A percentile compares a stretch with the other conserved stretches of the same genome.
phyloP scores from a whole-genome alignment of 495 filamentous ascomycete genomes.

The Neurospora sublineolata region DNA sequence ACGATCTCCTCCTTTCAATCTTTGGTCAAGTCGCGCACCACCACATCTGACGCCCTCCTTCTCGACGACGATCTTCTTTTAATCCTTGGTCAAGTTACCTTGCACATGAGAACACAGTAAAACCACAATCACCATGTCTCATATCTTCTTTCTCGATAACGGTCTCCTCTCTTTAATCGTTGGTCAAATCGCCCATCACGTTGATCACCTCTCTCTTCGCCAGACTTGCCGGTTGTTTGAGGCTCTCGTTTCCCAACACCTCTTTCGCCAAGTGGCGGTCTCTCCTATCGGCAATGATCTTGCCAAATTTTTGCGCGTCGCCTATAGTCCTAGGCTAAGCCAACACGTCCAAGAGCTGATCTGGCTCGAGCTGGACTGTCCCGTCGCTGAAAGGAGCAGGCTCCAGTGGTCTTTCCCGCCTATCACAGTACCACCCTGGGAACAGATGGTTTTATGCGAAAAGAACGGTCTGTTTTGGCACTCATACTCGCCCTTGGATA shows the following conservation, averaged over 20 bases:
- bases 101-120: background rate
- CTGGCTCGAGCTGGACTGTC: background rate
- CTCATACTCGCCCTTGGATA: background rate
- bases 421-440: background rate
- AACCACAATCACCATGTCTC: background rate
- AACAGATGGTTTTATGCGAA: background rate
- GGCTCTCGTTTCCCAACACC: background rate
- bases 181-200: background rate
- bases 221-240: background rate
- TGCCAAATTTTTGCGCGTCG: background rate
- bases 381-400: background rate
- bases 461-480: background rate
- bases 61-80: background rate
- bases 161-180: background rate
- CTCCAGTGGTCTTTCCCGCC: background rate
- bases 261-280: background rate
- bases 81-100: background rate
- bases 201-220: background rate
- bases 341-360: background rate
- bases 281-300: background rate
- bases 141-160: background rate
- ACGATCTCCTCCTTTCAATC: background rate
- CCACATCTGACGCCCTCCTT: too few species aligned
- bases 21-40: background rate
- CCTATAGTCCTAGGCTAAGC: background rate